Percentiles rank a stretch among this genome's conserved stretches.
Conservation (phyloP, 331 rosid genomes). For the Pyracantha coccinea region DNA sequence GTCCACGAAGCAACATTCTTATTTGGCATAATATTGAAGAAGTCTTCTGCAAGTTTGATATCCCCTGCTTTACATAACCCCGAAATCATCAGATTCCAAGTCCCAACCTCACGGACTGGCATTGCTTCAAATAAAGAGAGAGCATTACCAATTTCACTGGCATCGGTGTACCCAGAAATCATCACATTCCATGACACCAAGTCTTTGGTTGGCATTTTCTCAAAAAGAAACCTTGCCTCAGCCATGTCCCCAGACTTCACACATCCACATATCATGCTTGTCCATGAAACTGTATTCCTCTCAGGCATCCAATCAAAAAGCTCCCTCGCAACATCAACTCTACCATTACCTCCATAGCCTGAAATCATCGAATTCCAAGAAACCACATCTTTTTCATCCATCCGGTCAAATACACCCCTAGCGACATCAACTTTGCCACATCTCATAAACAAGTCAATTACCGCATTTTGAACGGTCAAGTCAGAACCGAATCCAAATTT, state of each 20-base stretch:
- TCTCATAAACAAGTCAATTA: background rate
- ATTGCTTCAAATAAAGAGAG: background rate
- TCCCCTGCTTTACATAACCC: constrained; percentile 2
- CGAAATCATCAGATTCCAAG: constrained; percentile 1
- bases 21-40: background rate
- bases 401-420: background rate
- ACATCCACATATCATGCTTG: constrained; percentile 2
- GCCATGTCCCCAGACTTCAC: background rate
- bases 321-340: constrained; percentile 4
- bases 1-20: constrained; percentile 7
- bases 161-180: background rate
- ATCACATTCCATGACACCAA: background rate
- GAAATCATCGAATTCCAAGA: constrained; percentile 9
- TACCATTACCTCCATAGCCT: background rate
- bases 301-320: constrained; percentile 5
- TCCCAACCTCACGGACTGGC: background rate
- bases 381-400: constrained; percentile 3
- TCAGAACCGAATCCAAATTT: background rate
- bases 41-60: background rate
- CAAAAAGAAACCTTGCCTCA: constrained; percentile 8
- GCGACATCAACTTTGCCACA: background rate
- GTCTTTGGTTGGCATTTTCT: constrained; percentile 6
- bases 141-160: background rate
- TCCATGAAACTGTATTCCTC: constrained; percentile 8
- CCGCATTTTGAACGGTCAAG: constrained; percentile 2